phyloP scores from a whole-genome alignment of 2,329 filamentous ascomycete species.

The Sclerotinia subarctica region DNA sequence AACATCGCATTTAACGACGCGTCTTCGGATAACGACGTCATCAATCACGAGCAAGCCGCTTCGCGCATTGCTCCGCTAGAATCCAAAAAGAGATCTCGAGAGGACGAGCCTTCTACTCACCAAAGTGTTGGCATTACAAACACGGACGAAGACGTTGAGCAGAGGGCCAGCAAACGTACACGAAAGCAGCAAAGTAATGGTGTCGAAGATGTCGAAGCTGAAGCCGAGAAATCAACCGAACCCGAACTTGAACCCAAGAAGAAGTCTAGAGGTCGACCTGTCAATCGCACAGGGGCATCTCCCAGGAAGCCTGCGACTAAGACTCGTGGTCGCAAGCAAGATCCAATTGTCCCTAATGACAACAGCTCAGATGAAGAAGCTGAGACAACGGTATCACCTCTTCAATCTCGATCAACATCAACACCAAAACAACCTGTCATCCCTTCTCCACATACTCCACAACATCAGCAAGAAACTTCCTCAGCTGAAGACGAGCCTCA shows the following conservation, averaged over 20 bases:
- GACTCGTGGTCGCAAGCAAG: constrained; percentile 10
- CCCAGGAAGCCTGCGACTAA: constrained; percentile 1
- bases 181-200: not conserved
- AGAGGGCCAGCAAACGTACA: constrained; percentile 10
- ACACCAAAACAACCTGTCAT: not conserved
- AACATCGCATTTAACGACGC: not conserved
- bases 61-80: not conserved
- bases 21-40: constrained; percentile 15
- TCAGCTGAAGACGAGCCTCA: not conserved
- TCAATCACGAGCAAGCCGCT: not conserved
- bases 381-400: not conserved
- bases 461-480: not conserved
- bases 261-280: not conserved
- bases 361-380: constrained; percentile 13
- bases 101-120: not conserved
- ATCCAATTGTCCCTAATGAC: not conserved
- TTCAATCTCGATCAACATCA: not conserved
- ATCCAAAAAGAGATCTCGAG: constrained; percentile 17
- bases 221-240: constrained; percentile 4
- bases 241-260: not conserved
- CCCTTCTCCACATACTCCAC: not conserved
- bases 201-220: not conserved
- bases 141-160: not conserved
- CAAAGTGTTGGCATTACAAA: not conserved
- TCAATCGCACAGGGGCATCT: not conserved